Base-by-base conservation (phyloP, 1,284 basidiomycete genomes). In the Rhodotorula sp. region DNA sequence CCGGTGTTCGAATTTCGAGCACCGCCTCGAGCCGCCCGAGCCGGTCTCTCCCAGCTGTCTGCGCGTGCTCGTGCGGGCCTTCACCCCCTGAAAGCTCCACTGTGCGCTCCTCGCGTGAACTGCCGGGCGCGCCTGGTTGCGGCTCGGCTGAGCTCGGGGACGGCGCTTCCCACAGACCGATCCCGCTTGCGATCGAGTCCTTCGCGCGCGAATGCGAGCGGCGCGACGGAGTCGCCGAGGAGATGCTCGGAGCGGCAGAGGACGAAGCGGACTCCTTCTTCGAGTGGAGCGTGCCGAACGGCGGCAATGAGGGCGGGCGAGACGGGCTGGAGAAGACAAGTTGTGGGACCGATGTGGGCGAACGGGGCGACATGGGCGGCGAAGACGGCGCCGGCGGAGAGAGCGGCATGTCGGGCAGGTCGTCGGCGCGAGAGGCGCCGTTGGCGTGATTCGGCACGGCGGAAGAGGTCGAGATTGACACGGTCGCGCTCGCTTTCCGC, bases 131-230 rank as follows among this genome's bases (percentile, higher is more conserved):
- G 23, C 41, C n/a, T 10, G 48, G 34, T 5, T 64, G 34, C 34
- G 34, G 34, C 34, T 34, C 34, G 34, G 5, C 34, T 5, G 34
- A 5, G 34, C 34, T 34, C 34, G 34, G 34, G 34, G 34, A 34
- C 34, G 34, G 64, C 21, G n/a, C 27, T 45, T 76, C 71, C 75
- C 75, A 76, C 57, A 76, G 57, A 16, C 75, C 75, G n/a, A 76
- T 74, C 4, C 72, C 68, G 14, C 27, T 67, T 25, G 75, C 64
- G 44, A 76, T 73, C 46, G 73, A 74, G 5, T 70, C 75, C 46
- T 66, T 66, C 8, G 67, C 67, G n/a, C 53, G 49, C 23, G 59
- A 58, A 25, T 71, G 67, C 2, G 17, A 48, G 16, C 62, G 58
- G 57, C 53, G 27, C 7, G 17, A 12, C 61, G 21, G 23, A 60